Base-by-base conservation (phyloP, 805 yeast species). In the Lipomyces spencermartinsiae region DNA sequence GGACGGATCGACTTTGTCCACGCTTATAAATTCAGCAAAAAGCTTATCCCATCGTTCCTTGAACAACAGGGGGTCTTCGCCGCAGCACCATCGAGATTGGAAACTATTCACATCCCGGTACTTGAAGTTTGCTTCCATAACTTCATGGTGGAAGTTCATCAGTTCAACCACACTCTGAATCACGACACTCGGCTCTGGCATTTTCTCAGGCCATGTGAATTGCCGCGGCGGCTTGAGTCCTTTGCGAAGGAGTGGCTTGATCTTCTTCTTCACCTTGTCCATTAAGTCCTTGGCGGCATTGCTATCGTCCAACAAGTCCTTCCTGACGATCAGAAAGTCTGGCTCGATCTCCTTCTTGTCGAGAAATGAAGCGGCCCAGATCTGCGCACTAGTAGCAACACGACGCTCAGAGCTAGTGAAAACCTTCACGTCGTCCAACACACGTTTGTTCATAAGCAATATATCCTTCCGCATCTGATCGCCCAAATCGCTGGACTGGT, bases 181-280 rank as follows among this genome's bases (percentile, higher is more conserved):
- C 16, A 95, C 99, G 60, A 89, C 87, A 76, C 92, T 94, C 1
- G 99, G 99, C 76, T 95, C 96, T 0, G 99, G 98, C 91, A 95
- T 93, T 77, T 92, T 92, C 22, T 95, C 91, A 0, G 99, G 99
- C 99, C 99, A 95, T 0, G 99, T 91, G 79, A 95, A 95, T 76
- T 95, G 97, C 0, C 96, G 91, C 19, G 99, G 98, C 0, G 98
- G 97, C 74, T 92, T 97, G 64, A 92, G 91, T 1, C 99, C 99
- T 78, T 93, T 95, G 79, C 99, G 86, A 63, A 95, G 82, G 75
- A 95, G 82, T 0, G 98, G 98, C 79, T 95, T 95, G 76, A 95
- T 84, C 82, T 93, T 92, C 86, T 95, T 95, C 80, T 95, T 95
- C 51, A 95, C 99, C 76, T 93, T 91, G 76, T 95, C 99, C 98